Evolutionary conservation across 768 basidiomycete genomes (phyloP).

Genomic region (Hebeloma cylindrosporum): DNA sequence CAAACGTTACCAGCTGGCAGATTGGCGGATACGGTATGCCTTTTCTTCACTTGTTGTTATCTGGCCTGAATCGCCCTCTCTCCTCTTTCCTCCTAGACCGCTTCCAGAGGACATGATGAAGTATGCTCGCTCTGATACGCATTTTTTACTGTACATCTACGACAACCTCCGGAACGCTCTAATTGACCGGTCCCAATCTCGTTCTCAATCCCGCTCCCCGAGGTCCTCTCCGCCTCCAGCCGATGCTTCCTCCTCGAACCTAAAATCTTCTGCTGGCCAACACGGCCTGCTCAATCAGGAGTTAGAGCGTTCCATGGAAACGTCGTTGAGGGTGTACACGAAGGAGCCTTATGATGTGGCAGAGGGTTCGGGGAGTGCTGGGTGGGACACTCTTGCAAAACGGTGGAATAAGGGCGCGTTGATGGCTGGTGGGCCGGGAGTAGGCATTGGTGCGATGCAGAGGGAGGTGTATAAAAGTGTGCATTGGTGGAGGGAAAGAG

Average conservation of each 20-base stretch:
- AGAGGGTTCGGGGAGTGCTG: constrained; percentile 62
- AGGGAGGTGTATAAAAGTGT: constrained; percentile 67
- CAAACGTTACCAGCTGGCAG: constrained; percentile 95
- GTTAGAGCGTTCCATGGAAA: constrained; percentile 72
- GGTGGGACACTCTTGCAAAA: constrained; percentile 75
- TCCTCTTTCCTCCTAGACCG: constrained; percentile 37
- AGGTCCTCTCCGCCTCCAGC: constrained; percentile 23
- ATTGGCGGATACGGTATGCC: constrained; percentile 98
- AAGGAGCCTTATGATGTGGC: constrained; percentile 69
- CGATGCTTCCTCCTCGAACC: constrained; percentile 21
- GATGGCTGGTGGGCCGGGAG: constrained; percentile 35
- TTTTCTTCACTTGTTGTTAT: constrained; percentile 21
- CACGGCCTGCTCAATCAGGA: constrained; percentile 58
- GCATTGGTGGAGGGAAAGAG: constrained; percentile 80
- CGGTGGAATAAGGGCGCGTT: constrained; percentile 79
- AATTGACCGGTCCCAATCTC: constrained; percentile 61
- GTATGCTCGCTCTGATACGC: constrained; percentile 96
- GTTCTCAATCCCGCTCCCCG: constrained; percentile 36
- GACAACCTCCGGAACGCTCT: constrained; percentile 88
- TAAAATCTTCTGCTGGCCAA: constrained; percentile 17
- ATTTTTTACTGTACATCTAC: constrained; percentile 91
- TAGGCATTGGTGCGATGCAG: constrained; percentile 42
- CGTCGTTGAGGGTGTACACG: constrained; percentile 69
- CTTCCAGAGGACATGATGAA: constrained; percentile 84
- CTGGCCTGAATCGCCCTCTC: not conserved